A percentile compares a stretch with the other conserved stretches of the same genome.
These are phyloP conservation scores for Phytomonas sp. DNA, from an alignment of 208 protist genomes.

Conservation along the genomic window DNA sequence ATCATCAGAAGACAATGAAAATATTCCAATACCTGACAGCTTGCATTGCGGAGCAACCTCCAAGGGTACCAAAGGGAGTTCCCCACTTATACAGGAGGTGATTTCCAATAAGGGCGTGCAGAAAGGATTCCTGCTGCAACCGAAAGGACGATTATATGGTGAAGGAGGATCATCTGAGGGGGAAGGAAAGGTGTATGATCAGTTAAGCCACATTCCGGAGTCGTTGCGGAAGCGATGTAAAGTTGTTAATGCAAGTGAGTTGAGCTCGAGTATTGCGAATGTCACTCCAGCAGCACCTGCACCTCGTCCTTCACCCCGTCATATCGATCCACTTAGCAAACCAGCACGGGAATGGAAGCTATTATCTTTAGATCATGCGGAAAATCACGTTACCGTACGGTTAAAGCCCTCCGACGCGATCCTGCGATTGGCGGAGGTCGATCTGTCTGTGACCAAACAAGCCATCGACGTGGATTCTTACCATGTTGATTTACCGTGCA, in stretches of 20 bases:
- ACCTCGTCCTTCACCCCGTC: background rate
- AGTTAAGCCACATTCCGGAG: conserved; percentile 61
- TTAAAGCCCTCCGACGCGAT: conserved; percentile 26
- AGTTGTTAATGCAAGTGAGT: conserved; percentile 50
- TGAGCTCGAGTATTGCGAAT: background rate
- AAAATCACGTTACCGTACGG: conserved; percentile 19
- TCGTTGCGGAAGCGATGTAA: conserved; percentile 63
- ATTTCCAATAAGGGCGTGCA: conserved; percentile 35
- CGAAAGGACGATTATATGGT: conserved; percentile 40
- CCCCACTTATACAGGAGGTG: conserved; percentile 55
- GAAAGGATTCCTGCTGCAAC: conserved; percentile 59
- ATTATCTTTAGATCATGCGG: conserved; percentile 12
- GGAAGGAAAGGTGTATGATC: conserved; percentile 36
- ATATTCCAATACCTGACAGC: background rate
- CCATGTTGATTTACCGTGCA: conserved; percentile 23
- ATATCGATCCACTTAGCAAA: background rate
- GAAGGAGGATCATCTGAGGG: conserved; percentile 49
- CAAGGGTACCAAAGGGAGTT: conserved; percentile 3
- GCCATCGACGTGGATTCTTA: conserved; percentile 41
- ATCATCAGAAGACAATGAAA: background rate
- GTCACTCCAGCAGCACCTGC: background rate
- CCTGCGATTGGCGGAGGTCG: conserved; percentile 42
- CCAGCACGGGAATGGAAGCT: conserved; percentile 13
- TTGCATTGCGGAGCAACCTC: background rate
- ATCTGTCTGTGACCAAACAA: conserved; percentile 33